phyloP scores from a whole-genome alignment of 1,284 basidiomycete species.

The Papiliotrema terrestris region DNA sequence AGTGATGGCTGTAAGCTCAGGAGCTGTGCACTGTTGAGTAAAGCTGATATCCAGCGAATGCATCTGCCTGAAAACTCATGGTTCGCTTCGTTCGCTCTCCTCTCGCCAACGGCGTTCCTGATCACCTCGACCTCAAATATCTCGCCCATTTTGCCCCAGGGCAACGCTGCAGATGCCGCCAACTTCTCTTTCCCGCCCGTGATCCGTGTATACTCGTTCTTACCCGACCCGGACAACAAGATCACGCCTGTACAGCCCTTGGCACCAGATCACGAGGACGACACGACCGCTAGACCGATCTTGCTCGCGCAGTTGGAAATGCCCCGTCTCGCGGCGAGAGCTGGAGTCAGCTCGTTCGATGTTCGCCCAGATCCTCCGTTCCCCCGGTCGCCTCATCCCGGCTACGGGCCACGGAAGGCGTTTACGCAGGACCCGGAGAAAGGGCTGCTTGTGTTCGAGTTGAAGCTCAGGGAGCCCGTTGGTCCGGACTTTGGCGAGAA shows the following conservation, averaged over 20 bases:
- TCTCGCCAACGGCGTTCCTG: conserved; percentile 33
- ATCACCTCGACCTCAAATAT: conserved; percentile 29
- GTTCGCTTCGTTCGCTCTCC: conserved; percentile 32
- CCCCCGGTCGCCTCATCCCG: conserved; percentile 15
- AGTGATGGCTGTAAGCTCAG: conserved; percentile 31
- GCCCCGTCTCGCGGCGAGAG: conserved; percentile 24
- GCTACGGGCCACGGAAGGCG: conserved; percentile 22
- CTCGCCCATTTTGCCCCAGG: conserved; percentile 16
- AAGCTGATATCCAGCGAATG: conserved; percentile 18
- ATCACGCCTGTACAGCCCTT: conserved; percentile 31
- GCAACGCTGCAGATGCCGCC: conserved; percentile 1
- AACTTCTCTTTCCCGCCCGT: conserved; percentile 29
- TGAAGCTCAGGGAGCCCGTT: conserved; percentile 21
- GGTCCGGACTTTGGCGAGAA: neutral
- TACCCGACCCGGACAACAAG: conserved; percentile 17
- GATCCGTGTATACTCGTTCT: conserved; percentile 39
- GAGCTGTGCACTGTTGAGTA: neutral
- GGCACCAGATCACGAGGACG: conserved; percentile 24
- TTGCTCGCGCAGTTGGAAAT: conserved; percentile 31
- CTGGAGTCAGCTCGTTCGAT: conserved; percentile 27
- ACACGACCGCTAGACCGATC: conserved; percentile 31
- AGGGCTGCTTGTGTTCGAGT: conserved; percentile 43
- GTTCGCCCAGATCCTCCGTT: conserved; percentile 47
- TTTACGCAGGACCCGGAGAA: conserved; percentile 43
- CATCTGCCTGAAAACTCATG: conserved; percentile 26